Conservation (phyloP, 2,329 filamentous ascomycete genomes). For the Fusarium papillatum region DNA sequence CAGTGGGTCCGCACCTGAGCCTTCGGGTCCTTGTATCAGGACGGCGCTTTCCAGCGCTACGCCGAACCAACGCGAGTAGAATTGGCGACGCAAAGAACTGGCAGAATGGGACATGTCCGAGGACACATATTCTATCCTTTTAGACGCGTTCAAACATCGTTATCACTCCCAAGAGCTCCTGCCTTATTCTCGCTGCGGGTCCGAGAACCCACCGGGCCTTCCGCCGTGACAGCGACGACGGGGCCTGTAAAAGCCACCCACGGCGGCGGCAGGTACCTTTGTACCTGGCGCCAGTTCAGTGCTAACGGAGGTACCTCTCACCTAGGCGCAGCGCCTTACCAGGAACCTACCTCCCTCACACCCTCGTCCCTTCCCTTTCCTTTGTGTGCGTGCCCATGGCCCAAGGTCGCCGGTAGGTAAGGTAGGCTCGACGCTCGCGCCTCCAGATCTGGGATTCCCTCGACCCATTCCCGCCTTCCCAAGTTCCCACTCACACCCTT, state of each 20-base stretch:
- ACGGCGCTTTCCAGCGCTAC: conserved; percentile 32
- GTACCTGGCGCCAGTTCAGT: conserved; percentile 36
- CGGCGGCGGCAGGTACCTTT: conserved; percentile 24
- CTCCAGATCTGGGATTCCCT: conserved; percentile 46
- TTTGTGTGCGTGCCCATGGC: conserved; percentile 26
- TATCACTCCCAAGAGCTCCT: neutral
- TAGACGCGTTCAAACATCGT: neutral
- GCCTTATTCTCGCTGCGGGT: conserved; percentile 34
- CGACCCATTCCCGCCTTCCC: conserved; percentile 47
- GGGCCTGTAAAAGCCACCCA: conserved; percentile 21
- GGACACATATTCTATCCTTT: neutral
- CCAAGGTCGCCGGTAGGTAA: conserved; percentile 29
- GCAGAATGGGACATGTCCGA: neutral
- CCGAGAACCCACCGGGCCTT: conserved; percentile 45
- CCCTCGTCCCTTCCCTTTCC: conserved; percentile 35
- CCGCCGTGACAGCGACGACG: conserved; percentile 30
- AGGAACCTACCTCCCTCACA: conserved; percentile 42
- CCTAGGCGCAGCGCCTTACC: conserved; percentile 30
- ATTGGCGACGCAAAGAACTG: conserved; percentile 5
- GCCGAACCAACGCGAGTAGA: conserved; percentile 22
- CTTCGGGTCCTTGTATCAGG: conserved; percentile 41
- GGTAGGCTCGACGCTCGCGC: conserved; percentile 37
- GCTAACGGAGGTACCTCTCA: conserved; percentile 36
- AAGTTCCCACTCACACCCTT: conserved; percentile 44
- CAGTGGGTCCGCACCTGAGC: conserved; percentile 48